These are phyloP conservation scores for Camellia japonica DNA, from an alignment of 148 eudicot genomes.

Conservation along the genomic window DNA sequence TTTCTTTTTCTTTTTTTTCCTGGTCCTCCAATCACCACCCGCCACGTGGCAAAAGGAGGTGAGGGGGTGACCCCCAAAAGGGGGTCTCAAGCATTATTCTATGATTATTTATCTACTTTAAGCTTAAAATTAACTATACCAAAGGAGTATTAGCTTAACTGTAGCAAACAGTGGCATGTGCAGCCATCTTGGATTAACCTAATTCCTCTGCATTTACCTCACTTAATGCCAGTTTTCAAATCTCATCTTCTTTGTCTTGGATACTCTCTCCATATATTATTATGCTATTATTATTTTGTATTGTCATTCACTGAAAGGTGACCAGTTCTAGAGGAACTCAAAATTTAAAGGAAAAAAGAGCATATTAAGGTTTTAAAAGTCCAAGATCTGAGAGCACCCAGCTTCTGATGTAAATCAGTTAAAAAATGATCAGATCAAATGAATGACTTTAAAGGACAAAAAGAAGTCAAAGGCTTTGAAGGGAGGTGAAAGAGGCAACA, in stretches of 20 bases:
- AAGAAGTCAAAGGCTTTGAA: neutral
- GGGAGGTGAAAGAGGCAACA: neutral
- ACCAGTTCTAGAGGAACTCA: conserved; percentile 1
- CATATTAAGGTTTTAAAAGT: neutral
- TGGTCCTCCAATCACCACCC: too few species aligned
- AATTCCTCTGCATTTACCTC: neutral
- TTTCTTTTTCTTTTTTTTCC: too few species aligned
- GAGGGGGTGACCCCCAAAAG: too few species aligned
- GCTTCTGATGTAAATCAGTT: neutral
- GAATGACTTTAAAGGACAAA: neutral
- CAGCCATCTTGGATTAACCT: neutral
- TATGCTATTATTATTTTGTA: neutral
- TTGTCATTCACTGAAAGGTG: neutral
- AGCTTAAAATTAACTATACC: too few species aligned
- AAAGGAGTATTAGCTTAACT: too few species aligned
- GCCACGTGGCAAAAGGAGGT: too few species aligned
- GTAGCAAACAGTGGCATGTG: neutral
- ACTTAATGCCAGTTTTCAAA: conserved; percentile 10
- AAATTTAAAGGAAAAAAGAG: neutral
- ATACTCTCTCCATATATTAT: neutral
- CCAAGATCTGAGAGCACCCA: neutral
- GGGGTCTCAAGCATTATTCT: too few species aligned
- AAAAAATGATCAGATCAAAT: neutral
- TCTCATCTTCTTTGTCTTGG: conserved; percentile 7
- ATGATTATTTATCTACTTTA: too few species aligned